Evolutionary conservation across 192 early-diverging fungal genomes (phyloP).

Genomic region (Cetraspora pellucida): DNA sequence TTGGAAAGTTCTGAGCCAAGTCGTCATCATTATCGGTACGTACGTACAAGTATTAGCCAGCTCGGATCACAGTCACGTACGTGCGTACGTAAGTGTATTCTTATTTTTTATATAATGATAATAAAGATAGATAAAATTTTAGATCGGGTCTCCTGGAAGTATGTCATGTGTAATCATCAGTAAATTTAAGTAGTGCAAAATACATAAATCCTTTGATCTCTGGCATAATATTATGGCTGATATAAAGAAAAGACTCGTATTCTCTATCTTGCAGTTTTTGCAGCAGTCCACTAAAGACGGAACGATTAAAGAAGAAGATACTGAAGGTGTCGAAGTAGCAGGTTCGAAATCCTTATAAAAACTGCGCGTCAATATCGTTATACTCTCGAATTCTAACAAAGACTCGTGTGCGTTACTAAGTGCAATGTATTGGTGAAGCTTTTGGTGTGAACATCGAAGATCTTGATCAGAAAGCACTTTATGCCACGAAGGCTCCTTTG

Average conservation of each 20-base stretch:
- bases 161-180: no score
- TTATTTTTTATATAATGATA: no score
- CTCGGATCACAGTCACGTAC: no score
- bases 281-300: conserved; percentile 66
- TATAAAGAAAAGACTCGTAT: conserved; percentile 72
- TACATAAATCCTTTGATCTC: conserved; percentile 8
- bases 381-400: no score
- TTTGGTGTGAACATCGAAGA: conserved; percentile 86
- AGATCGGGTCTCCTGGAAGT: no score
- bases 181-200: neutral
- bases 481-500: conserved; percentile 83
- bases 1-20: no score
- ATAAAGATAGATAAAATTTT: no score
- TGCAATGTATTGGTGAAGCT: conserved; percentile 93
- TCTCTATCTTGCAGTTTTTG: conserved; percentile 84
- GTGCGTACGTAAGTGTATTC: no score
- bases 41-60: no score
- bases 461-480: conserved; percentile 59
- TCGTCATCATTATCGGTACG: no score
- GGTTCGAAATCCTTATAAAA: conserved; percentile 9
- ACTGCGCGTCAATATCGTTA: neutral
- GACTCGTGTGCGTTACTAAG: conserved; percentile 52
- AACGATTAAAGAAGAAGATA: conserved; percentile 73
- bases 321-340: conserved; percentile 80
- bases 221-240: conserved; percentile 47